Evolutionary conservation across 495 filamentous ascomycete species (phyloP).

Genomic region (Apodospora peruviana): DNA sequence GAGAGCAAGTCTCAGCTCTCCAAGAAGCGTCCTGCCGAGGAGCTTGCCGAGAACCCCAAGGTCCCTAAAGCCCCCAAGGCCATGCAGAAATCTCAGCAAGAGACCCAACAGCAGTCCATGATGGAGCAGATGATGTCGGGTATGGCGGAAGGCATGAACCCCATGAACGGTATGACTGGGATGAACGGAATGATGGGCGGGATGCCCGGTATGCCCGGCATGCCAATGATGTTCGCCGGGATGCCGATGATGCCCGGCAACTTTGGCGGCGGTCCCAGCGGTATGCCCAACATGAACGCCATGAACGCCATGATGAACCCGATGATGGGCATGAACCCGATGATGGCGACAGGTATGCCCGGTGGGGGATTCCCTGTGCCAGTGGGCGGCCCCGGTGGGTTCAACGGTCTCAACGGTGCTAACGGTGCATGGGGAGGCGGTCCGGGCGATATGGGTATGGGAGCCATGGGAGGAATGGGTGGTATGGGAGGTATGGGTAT

Average conservation of each 20-base stretch:
- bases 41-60: constrained; percentile 58
- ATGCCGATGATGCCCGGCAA: constrained; percentile 26
- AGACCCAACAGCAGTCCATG: constrained; percentile 26
- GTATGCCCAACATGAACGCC: constrained; percentile 36
- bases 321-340: constrained; percentile 25
- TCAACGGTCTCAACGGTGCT: constrained; percentile 1
- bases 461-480: constrained; percentile 41
- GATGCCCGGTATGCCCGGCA: constrained; percentile 4
- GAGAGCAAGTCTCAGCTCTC: constrained; percentile 35
- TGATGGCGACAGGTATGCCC: too few relatives aligned
- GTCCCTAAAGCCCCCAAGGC: constrained; percentile 56
- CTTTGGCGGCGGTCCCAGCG: constrained; percentile 12
- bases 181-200: constrained; percentile 6
- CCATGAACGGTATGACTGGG: constrained; percentile 22
- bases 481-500: constrained; percentile 23
- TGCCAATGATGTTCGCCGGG: constrained; percentile 32
- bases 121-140: constrained; percentile 33
- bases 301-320: constrained; percentile 47
- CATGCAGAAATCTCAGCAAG: constrained; percentile 43
- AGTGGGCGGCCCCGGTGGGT: constrained; percentile 18
- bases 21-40: constrained; percentile 81
- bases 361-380: constrained; percentile 38
- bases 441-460: constrained; percentile 42
- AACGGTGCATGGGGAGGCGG: constrained; percentile 22
- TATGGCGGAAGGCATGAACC: constrained; percentile 29